Base-by-base conservation (phyloP, 1,139 yeast species). In the Sugiyamaella paludigena region DNA sequence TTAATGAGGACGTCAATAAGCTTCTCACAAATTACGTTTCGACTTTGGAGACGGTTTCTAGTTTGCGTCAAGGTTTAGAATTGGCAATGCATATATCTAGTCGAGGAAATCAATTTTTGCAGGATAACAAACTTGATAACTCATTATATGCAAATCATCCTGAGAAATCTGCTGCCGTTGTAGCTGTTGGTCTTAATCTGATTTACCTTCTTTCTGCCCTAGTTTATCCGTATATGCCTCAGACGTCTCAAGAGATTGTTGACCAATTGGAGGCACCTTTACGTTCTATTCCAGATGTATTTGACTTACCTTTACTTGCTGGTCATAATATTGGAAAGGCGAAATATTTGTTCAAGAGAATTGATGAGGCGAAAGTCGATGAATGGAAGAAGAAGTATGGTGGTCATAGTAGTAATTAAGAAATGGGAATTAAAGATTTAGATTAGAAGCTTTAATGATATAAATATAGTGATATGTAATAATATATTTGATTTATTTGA, bases 321-420 rank as follows among this genome's bases (percentile, higher is more conserved):
- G 96, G 95, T 37, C 98, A 94, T 69, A 82, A 86, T 70, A 85
- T 92, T 58, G 94, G 91, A 56, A 84, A 87, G 68, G 94, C 98
- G 26, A 87, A 87, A 70, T 89, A 92, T 70, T 77, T 92, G 72
- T 92, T 94, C 77, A 78, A 77, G 63, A 83, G 96, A 74, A 92
- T 94, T 60, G 98, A 92, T 59, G 95, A 87, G 62, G 81, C 82
- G 73, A 85, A 86, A 76, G 76, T 91, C 56, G 94, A 81, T 10
- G 85, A 82, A 65, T 89, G 98, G 96, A 85, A 95, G 74, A 70
- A 74, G 49, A 78, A 79, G 69, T 92, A 84, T 65, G 96, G 98
- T 50, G 97, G 76, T 16, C 51, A 49, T 11, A 19, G 49, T 26
- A 38, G 40, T 30, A 45, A 35, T 16, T 19, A 19, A 19, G 24